phyloP scores from a whole-genome alignment of 805 yeast species.

The Candida xyloterini region DNA sequence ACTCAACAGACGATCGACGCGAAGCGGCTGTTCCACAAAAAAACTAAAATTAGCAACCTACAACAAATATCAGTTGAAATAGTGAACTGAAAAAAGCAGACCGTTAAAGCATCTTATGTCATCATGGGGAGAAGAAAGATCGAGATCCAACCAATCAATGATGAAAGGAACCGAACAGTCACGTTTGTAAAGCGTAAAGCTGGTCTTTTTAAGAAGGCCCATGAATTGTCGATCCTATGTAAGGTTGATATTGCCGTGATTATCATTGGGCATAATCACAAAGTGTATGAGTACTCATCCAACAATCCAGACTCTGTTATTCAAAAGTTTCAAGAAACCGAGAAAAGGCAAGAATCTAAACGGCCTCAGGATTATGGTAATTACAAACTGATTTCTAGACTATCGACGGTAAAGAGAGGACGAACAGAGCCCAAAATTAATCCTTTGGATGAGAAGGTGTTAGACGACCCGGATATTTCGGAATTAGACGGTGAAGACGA shows the following conservation, averaged over 20 bases:
- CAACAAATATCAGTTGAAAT: slow-evolving; percentile 2
- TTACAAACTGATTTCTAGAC: slow-evolving; percentile 38
- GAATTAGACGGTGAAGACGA: slow-evolving; percentile 16
- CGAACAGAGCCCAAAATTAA: slow-evolving; percentile 8
- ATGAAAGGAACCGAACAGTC: slow-evolving; percentile 80
- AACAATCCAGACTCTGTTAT: slow-evolving; percentile 56
- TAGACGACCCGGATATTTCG: slow-evolving; percentile 2
- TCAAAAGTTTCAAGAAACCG: slow-evolving; percentile 33
- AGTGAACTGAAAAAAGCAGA: not conserved
- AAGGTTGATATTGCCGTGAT: slow-evolving; percentile 91
- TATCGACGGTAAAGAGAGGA: slow-evolving; percentile 24
- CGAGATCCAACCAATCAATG: slow-evolving; percentile 84
- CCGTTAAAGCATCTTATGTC: slow-evolving; percentile 5
- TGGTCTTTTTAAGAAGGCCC: slow-evolving; percentile 85
- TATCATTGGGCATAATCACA: slow-evolving; percentile 78
- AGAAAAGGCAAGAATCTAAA: slow-evolving; percentile 52
- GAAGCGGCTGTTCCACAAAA: slow-evolving; percentile 2
- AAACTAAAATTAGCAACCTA: slow-evolving; percentile 16
- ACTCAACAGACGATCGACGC: slow-evolving; percentile 9
- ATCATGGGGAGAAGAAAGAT: slow-evolving; percentile 96
- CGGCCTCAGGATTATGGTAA: slow-evolving; percentile 67
- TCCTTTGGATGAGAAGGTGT: slow-evolving; percentile 1
- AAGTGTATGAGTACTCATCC: slow-evolving; percentile 80
- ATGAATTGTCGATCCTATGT: slow-evolving; percentile 83
- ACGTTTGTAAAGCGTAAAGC: slow-evolving; percentile 94